These are phyloP conservation scores for Mycena sanguinolenta DNA, from an alignment of 768 basidiomycete genomes.

Conservation along the genomic window DNA sequence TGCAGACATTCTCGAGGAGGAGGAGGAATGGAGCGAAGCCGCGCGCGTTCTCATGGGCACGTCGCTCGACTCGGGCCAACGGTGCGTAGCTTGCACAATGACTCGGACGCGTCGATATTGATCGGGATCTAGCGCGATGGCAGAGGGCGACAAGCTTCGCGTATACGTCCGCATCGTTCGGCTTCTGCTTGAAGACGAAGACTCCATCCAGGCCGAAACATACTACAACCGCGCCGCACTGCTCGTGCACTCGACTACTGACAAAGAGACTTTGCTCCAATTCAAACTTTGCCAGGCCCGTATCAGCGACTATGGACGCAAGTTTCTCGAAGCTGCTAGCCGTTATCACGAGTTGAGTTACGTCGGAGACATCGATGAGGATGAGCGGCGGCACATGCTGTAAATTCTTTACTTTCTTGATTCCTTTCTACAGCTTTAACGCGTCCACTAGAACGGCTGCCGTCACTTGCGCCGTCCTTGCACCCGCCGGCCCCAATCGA, in stretches of 20 bases:
- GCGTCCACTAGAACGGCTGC: slow-evolving; percentile 76
- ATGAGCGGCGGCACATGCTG: slow-evolving; percentile 92
- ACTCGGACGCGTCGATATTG: slow-evolving; percentile 28
- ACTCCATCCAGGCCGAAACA: slow-evolving; percentile 97
- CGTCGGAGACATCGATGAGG: slow-evolving; percentile 92
- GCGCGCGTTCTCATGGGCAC: slow-evolving; percentile 94
- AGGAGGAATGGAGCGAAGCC: slow-evolving; percentile 95
- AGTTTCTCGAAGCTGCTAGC: slow-evolving; percentile 94
- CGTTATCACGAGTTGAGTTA: slow-evolving; percentile 96
- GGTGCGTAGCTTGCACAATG: slow-evolving; percentile 60
- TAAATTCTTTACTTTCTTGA: slow-evolving; percentile 56
- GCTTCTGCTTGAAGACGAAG: slow-evolving; percentile 94
- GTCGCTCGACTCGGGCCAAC: slow-evolving; percentile 89
- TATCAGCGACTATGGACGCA: slow-evolving; percentile 91
- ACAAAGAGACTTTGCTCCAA: slow-evolving; percentile 84
- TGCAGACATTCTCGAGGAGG: slow-evolving; percentile 89
- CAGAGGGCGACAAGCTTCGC: slow-evolving; percentile 89
- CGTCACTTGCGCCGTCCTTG: slow-evolving; percentile 95
- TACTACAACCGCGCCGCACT: slow-evolving; percentile 97
- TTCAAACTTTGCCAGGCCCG: slow-evolving; percentile 96
- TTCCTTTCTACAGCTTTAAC: slow-evolving; percentile 26
- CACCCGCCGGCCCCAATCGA: slow-evolving; percentile 96
- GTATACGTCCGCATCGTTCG: slow-evolving; percentile 96
- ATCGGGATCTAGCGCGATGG: slow-evolving; percentile 60
- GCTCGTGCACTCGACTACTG: slow-evolving; percentile 82